phyloP scores from a whole-genome alignment of 306 rosid species.

The Gastrolobium bilobum region DNA sequence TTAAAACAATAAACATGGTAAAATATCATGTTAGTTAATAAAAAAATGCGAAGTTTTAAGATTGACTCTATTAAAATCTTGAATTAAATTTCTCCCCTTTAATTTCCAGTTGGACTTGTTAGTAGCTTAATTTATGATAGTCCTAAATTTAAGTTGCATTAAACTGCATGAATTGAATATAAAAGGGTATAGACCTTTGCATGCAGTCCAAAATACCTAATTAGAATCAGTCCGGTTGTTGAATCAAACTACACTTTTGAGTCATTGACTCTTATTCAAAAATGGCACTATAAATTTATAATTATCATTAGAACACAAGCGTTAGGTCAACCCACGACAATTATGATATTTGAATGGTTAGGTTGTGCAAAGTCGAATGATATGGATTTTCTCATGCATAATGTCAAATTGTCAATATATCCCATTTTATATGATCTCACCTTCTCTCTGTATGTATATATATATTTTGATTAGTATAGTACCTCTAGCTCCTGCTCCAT shows the following conservation, averaged over 20 bases:
- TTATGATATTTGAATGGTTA: slow-evolving; percentile 36
- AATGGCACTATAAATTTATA: not conserved
- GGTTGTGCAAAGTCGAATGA: slow-evolving; percentile 47
- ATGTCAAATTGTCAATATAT: slow-evolving; percentile 6
- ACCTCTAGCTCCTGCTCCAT: slow-evolving; percentile 46
- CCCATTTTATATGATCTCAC: slow-evolving; percentile 23
- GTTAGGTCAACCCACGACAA: slow-evolving; percentile 48
- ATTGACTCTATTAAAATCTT: not conserved
- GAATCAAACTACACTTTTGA: slow-evolving; percentile 15
- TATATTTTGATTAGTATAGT: not conserved
- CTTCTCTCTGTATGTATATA: slow-evolving; percentile 16
- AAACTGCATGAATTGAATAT: slow-evolving; percentile 3
- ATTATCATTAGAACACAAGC: slow-evolving; percentile 18
- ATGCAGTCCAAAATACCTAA: slow-evolving; percentile 21
- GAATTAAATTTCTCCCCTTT: not conserved
- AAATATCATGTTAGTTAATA: slow-evolving; percentile 9
- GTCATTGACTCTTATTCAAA: slow-evolving; percentile 32
- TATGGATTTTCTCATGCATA: slow-evolving; percentile 47
- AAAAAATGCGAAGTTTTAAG: not conserved
- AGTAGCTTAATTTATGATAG: not conserved
- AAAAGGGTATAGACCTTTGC: slow-evolving; percentile 4
- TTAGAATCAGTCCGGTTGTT: not conserved
- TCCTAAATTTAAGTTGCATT: not conserved
- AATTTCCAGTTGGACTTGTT: not conserved
- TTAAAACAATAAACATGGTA: not conserved